Percentiles rank a stretch among this genome's conserved stretches.
phyloP scores from a whole-genome alignment of 257 asterid genomes.

The Agastache rugosa region DNA sequence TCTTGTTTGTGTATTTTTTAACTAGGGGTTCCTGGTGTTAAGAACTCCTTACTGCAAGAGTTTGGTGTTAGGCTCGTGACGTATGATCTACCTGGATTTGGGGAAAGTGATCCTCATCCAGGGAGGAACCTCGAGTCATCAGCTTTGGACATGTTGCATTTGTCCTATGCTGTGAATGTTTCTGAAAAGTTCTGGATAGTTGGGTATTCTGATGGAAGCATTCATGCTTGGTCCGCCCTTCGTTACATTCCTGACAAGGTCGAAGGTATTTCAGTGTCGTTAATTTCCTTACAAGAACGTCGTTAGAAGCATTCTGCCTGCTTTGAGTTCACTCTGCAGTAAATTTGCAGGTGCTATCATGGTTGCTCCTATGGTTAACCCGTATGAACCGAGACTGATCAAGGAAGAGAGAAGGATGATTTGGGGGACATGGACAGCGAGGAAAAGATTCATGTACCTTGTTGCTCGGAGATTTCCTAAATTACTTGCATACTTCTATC shows the following conservation, averaged over 20 bases:
- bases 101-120: constrained; percentile 97
- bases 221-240: constrained; percentile 95
- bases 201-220: constrained; percentile 76
- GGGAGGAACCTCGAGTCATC: constrained; percentile 82
- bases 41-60: constrained; percentile 68
- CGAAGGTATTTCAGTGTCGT: constrained; percentile 57
- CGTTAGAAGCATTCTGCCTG: constrained; percentile 28
- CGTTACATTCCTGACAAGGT: constrained; percentile 88
- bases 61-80: constrained; percentile 83
- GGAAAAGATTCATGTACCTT: constrained; percentile 64
- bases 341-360: constrained; percentile 71
- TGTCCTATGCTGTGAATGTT: constrained; percentile 76
- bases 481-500: constrained; percentile 70
- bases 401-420: constrained; percentile 74
- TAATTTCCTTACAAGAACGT: constrained; percentile 3
- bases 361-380: constrained; percentile 91
- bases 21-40: constrained; percentile 89
- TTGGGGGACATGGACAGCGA: constrained; percentile 75
- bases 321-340: neutral
- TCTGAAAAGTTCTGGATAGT: constrained; percentile 88
- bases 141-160: constrained; percentile 86
- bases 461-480: constrained; percentile 75
- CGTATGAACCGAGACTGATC: constrained; percentile 79
- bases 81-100: constrained; percentile 94
- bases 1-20: neutral